Percentiles rank a stretch among this genome's conserved stretches.
Evolutionary conservation across 2,329 filamentous ascomycete species (phyloP).

Genomic region (Claviceps lovelessii): DNA sequence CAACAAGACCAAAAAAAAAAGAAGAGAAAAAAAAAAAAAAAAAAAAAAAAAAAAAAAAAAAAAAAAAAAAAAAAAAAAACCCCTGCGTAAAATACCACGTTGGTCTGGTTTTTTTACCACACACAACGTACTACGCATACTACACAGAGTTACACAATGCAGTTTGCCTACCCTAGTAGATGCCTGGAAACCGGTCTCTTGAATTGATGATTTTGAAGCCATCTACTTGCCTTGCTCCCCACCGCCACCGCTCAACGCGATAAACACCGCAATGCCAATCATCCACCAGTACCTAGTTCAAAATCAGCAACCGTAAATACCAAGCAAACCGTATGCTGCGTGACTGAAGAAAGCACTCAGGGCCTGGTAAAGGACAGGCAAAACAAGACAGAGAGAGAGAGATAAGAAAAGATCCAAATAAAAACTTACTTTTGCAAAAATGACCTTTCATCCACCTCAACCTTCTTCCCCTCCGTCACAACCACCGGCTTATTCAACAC

Average conservation of each 20-base stretch:
- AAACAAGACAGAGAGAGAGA: not conserved
- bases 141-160: not conserved
- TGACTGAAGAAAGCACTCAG: not conserved
- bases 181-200: not conserved
- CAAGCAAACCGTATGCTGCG: not conserved
- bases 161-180: not conserved
- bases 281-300: slow-evolving; percentile 51
- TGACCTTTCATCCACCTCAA: slow-evolving; percentile 44
- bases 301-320: slow-evolving; percentile 14
- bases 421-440: slow-evolving; percentile 49
- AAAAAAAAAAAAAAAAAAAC: not conserved
- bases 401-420: not conserved
- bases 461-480: slow-evolving; percentile 45
- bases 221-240: slow-evolving; percentile 29
- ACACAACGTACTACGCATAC: too few relatives aligned
- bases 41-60: not conserved
- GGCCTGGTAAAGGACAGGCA: not conserved
- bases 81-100: not conserved
- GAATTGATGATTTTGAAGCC: slow-evolving; percentile 9
- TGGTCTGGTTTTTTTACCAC: not conserved
- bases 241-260: slow-evolving; percentile 39
- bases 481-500: slow-evolving; percentile 51
- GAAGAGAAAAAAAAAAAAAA: too few relatives aligned
- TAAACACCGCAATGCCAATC: slow-evolving; percentile 36
- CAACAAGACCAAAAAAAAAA: too few relatives aligned